Percentiles rank a stretch among this genome's conserved stretches.
Conservation (phyloP, 2,329 filamentous ascomycete species). For the Biscogniauxia marginata region DNA sequence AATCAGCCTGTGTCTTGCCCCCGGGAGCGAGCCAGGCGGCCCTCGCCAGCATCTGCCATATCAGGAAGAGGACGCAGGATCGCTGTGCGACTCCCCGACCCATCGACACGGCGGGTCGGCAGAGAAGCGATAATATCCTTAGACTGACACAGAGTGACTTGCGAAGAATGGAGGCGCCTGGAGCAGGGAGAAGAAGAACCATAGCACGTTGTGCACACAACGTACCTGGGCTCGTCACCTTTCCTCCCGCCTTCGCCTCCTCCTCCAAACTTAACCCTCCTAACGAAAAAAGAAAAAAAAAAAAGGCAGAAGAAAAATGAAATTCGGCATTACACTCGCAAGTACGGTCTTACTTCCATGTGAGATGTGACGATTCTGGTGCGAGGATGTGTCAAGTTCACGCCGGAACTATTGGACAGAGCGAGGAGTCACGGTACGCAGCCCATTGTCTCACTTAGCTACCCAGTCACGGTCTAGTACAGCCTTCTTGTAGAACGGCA, state of each 20-base stretch:
- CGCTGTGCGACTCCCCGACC: constrained; percentile 6
- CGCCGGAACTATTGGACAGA: constrained; percentile 16
- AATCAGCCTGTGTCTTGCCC: neutral
- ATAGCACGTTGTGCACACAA: neutral
- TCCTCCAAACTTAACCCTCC: neutral
- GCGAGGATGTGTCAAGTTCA: constrained; percentile 4
- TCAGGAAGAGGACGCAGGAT: constrained; percentile 11
- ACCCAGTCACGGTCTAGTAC: neutral
- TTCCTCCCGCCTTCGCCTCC: neutral
- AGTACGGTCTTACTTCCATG: neutral
- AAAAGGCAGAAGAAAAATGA: neutral
- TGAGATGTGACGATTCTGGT: constrained; percentile 12
- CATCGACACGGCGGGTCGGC: neutral
- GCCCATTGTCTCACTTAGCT: constrained; percentile 10
- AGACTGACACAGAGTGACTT: constrained; percentile 2
- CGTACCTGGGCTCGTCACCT: neutral
- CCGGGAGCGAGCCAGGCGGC: neutral
- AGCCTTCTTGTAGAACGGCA: neutral
- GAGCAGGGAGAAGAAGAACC: neutral
- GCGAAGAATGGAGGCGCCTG: constrained; percentile 1
- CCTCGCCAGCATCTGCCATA: constrained; percentile 16
- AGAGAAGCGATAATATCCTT: neutral
- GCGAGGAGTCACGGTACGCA: constrained; percentile 6
- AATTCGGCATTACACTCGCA: neutral
- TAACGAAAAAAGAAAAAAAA: neutral